These are phyloP conservation scores for Leptodermis oblonga DNA, from an alignment of 257 asterid genomes.

Conservation along the genomic window DNA sequence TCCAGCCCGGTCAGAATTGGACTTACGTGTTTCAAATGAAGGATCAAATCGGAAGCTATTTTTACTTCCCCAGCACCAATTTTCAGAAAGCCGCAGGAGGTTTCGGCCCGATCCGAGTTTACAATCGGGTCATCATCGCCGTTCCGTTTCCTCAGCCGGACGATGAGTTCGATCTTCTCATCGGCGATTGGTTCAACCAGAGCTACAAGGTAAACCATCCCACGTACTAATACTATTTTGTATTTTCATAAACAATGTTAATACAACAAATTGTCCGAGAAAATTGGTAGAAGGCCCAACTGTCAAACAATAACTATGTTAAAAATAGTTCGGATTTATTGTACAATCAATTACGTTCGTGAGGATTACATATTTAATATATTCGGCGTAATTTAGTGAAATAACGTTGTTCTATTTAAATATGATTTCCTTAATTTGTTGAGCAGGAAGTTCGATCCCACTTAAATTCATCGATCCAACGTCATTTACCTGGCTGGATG, in stretches of 20 bases:
- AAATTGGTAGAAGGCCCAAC: too few species aligned
- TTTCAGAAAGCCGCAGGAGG: constrained; percentile 67
- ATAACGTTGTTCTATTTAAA: too few species aligned
- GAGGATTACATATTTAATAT: too few species aligned
- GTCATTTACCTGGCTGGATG: constrained; percentile 25
- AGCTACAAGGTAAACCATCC: constrained; percentile 53
- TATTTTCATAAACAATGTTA: too few species aligned
- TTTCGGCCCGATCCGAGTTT: constrained; percentile 56
- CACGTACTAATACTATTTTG: too few species aligned
- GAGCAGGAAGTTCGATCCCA: constrained; percentile 35
- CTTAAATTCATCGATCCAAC: not conserved
- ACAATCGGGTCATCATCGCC: constrained; percentile 43
- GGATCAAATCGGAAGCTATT: constrained; percentile 61
- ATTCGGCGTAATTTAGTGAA: too few species aligned
- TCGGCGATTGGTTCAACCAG: constrained; percentile 63
- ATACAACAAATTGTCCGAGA: too few species aligned
- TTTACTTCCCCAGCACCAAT: constrained; percentile 51
- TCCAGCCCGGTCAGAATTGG: constrained; percentile 56
- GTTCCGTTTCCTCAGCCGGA: constrained; percentile 59
- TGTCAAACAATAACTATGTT: too few species aligned
- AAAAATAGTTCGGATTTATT: too few species aligned
- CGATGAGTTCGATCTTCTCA: constrained; percentile 61
- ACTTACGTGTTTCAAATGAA: constrained; percentile 49
- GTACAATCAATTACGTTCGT: too few species aligned
- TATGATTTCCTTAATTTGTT: not conserved